phyloP scores from a whole-genome alignment of 768 basidiomycete genomes.

The Tricholoma matsutake region DNA sequence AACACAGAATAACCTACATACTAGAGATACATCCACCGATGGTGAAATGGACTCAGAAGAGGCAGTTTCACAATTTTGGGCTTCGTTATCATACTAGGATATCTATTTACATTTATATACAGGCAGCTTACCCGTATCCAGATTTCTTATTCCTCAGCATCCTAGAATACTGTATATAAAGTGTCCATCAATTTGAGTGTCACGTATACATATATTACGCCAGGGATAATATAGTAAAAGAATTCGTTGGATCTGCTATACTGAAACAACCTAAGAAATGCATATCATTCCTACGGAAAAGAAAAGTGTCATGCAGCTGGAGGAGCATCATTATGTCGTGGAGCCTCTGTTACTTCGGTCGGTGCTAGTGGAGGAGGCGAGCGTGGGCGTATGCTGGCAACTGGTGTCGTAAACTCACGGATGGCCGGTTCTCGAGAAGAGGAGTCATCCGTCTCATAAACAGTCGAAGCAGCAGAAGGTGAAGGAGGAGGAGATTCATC shows the following conservation, averaged over 20 bases:
- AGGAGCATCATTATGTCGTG: neutral
- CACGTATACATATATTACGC: neutral
- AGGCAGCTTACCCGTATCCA: neutral
- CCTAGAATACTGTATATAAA: neutral
- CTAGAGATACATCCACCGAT: neutral
- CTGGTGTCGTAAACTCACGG: slow-evolving; percentile 2
- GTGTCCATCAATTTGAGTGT: neutral
- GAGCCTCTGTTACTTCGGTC: neutral
- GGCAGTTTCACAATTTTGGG: slow-evolving; percentile 15
- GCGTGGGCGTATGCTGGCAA: neutral
- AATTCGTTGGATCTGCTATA: neutral
- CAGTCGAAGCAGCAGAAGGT: slow-evolving; percentile 23
- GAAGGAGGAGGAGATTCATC: slow-evolving; percentile 31
- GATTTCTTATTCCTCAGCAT: neutral
- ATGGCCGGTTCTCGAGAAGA: slow-evolving; percentile 4
- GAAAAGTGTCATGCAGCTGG: neutral
- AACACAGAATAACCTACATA: slow-evolving; percentile 10
- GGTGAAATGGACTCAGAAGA: slow-evolving; percentile 24
- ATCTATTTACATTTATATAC: neutral
- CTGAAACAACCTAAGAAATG: neutral
- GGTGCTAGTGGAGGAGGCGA: slow-evolving; percentile 7
- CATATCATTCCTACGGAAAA: neutral
- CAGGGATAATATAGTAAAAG: neutral
- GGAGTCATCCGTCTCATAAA: slow-evolving; percentile 22
- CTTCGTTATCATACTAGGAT: neutral